phyloP scores from a whole-genome alignment of 2,329 filamentous ascomycete species.

The Xylaria sp. region DNA sequence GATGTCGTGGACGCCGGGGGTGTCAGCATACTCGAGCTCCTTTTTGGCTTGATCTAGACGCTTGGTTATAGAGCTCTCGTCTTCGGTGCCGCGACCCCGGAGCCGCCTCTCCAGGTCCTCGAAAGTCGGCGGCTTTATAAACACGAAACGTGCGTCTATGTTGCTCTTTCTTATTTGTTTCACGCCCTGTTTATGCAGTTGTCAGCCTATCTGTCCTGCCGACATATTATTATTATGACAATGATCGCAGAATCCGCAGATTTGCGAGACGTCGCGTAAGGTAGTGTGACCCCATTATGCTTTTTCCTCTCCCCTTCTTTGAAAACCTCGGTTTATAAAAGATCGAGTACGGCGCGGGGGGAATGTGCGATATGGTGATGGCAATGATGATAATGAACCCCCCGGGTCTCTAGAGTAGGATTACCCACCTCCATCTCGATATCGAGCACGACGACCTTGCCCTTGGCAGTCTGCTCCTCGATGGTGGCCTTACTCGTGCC shows the following conservation, averaged over 20 bases:
- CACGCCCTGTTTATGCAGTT: slow-evolving; percentile 68
- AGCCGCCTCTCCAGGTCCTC: slow-evolving; percentile 79
- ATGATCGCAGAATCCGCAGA: neutral
- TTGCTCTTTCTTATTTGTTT: slow-evolving; percentile 88
- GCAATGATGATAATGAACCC: neutral
- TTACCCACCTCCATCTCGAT: slow-evolving; percentile 94
- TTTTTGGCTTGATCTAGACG: slow-evolving; percentile 76
- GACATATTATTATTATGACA: neutral
- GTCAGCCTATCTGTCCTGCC: slow-evolving; percentile 10
- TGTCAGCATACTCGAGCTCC: slow-evolving; percentile 79
- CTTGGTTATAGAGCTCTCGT: slow-evolving; percentile 75
- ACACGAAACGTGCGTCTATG: slow-evolving; percentile 79
- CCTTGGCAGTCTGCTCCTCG: slow-evolving; percentile 76
- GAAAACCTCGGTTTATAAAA: too few species aligned
- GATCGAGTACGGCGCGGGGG: neutral
- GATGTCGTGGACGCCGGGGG: slow-evolving; percentile 73
- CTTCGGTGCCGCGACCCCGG: slow-evolving; percentile 81
- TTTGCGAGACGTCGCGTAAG: neutral
- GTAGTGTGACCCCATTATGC: neutral
- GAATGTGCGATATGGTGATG: neutral
- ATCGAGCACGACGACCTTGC: slow-evolving; percentile 83
- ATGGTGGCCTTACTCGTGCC: slow-evolving; percentile 86
- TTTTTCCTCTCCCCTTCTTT: too few species aligned
- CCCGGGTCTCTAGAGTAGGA: too few species aligned
- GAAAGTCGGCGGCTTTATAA: slow-evolving; percentile 82